A percentile compares a stretch with the other conserved stretches of the same genome.
Conservation (phyloP, 495 filamentous ascomycete genomes). For the Xylaria flabelliformis region DNA sequence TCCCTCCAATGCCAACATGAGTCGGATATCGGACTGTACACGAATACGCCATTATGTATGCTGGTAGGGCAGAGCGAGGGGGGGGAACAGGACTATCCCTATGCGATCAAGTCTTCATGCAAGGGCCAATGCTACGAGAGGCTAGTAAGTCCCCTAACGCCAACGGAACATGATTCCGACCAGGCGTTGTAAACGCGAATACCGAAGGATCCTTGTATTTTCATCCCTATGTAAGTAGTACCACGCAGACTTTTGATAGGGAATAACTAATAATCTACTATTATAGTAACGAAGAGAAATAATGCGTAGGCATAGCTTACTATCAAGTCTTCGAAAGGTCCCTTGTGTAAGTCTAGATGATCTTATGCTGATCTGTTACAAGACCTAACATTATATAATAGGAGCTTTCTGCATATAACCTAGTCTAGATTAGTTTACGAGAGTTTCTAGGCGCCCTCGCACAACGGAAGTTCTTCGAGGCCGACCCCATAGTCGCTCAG, state of each 20-base stretch:
- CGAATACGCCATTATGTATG: neutral
- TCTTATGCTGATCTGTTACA: neutral
- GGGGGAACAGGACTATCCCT: neutral
- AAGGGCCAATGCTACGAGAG: neutral
- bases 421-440: neutral
- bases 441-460: neutral
- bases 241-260: neutral
- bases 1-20: too few relatives aligned
- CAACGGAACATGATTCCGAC: neutral
- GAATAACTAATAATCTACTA: neutral
- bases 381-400: neutral
- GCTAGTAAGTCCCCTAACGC: neutral
- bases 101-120: neutral
- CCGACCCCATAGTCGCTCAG: neutral
- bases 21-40: too few relatives aligned
- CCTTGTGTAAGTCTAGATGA: neutral
- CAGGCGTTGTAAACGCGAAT: neutral
- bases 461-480: neutral
- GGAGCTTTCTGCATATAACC: neutral
- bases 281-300: neutral
- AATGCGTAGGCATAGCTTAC: neutral
- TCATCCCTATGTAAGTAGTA: neutral
- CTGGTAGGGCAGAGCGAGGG: neutral
- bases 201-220: neutral
- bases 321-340: neutral